Evolutionary conservation across 164 flowering plant genomes (phyloP).

Genomic region (Annona squamosa): DNA sequence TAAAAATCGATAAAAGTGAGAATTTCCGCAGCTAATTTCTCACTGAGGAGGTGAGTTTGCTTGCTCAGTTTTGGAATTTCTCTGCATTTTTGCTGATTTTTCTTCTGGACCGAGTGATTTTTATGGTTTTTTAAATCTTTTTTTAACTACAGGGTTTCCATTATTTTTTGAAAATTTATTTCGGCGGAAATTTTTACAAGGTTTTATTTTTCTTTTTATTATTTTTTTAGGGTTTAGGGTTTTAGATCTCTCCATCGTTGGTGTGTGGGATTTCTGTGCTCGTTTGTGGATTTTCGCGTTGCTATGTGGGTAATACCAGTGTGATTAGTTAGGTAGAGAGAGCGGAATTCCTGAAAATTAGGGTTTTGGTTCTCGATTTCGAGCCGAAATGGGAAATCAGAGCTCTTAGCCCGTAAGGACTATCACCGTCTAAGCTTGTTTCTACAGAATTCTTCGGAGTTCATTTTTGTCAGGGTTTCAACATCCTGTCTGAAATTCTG

Average conservation of each 20-base stretch:
- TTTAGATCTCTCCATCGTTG: not conserved
- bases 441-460: not conserved
- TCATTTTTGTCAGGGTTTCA: not conserved
- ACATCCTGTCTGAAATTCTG: not conserved
- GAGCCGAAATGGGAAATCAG: not conserved
- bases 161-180: not conserved
- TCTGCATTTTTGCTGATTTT: slow-evolving; percentile 1
- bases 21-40: slow-evolving; percentile 1
- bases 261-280: not conserved
- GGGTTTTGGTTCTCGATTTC: not conserved
- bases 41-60: not conserved
- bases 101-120: not conserved
- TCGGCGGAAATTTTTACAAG: not conserved
- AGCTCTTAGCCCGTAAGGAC: not conserved
- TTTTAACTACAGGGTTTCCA: not conserved
- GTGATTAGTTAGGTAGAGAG: not conserved
- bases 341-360: not conserved
- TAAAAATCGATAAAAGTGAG: slow-evolving; percentile 8
- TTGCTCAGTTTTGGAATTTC: not conserved
- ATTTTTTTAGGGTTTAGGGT: slow-evolving; percentile 1
- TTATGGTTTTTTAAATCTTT: not conserved
- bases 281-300: not conserved
- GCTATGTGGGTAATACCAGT: not conserved
- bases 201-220: not conserved
- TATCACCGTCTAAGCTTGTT: not conserved